phyloP scores from a whole-genome alignment of 2,329 filamentous ascomycete genomes.

The Diaporthe eres region DNA sequence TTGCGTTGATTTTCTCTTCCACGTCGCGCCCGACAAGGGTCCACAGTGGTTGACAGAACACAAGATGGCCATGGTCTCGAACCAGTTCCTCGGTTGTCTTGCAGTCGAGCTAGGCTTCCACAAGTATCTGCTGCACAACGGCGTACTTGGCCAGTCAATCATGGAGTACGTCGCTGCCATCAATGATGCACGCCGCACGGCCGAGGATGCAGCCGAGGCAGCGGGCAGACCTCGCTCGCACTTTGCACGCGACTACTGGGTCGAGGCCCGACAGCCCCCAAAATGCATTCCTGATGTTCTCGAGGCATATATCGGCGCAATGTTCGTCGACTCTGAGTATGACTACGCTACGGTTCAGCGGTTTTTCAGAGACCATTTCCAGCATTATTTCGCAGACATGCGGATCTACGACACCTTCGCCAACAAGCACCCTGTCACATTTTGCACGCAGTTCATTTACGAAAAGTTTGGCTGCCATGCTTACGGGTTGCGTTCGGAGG shows the following conservation, averaged over 20 bases:
- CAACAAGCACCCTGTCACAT: constrained; percentile 86
- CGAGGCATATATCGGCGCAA: constrained; percentile 89
- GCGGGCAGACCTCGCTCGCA: constrained; percentile 53
- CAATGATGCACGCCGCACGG: constrained; percentile 54
- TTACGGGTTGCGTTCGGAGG: constrained; percentile 69
- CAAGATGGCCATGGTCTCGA: constrained; percentile 99
- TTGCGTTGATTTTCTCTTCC: constrained; percentile 86
- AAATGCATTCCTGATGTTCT: constrained; percentile 88
- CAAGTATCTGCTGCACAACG: constrained; percentile 74
- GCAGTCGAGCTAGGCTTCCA: constrained; percentile 85
- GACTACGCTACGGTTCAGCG: constrained; percentile 78
- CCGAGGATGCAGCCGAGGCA: constrained; percentile 51
- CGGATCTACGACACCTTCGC: constrained; percentile 88
- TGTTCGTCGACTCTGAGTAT: constrained; percentile 92
- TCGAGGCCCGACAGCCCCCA: constrained; percentile 72
- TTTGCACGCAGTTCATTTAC: constrained; percentile 75
- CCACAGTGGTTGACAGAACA: constrained; percentile 98
- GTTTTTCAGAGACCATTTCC: constrained; percentile 84
- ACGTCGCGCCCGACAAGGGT: constrained; percentile 81
- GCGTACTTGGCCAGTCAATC: constrained; percentile 60
- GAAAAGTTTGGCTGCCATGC: constrained; percentile 74
- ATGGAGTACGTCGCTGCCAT: constrained; percentile 71
- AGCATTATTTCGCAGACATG: constrained; percentile 88
- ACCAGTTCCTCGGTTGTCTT: constrained; percentile 90
- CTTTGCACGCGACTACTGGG: constrained; percentile 78